A percentile compares a stretch with the other conserved stretches of the same genome.
Conservation (phyloP, 2,329 filamentous ascomycete genomes). For the Stagonosporopsis cucurbitacearum region DNA sequence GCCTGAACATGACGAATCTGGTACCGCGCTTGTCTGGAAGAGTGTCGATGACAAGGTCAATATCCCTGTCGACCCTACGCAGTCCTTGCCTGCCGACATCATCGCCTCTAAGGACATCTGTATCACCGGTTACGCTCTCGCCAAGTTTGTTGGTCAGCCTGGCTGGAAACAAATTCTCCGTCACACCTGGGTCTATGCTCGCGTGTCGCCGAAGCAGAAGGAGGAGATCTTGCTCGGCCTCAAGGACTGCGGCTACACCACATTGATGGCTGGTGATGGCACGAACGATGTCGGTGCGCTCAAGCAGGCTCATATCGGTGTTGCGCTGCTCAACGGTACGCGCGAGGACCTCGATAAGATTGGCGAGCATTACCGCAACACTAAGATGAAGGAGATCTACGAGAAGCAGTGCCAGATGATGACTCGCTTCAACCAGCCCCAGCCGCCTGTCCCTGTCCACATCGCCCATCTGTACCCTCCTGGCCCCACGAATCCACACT, state of each 20-base stretch:
- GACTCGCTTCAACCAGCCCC: slow-evolving; percentile 91
- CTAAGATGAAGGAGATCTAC: slow-evolving; percentile 98
- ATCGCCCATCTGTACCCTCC: slow-evolving; percentile 96
- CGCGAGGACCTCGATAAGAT: slow-evolving; percentile 90
- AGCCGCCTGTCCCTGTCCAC: slow-evolving; percentile 87
- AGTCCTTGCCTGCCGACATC: slow-evolving; percentile 81
- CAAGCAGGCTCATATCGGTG: slow-evolving; percentile 97
- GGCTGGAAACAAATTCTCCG: slow-evolving; percentile 80
- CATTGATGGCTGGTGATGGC: slow-evolving; percentile 97
- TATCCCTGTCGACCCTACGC: slow-evolving; percentile 82
- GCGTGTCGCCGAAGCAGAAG: slow-evolving; percentile 98
- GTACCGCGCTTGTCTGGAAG: slow-evolving; percentile 87
- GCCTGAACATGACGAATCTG: slow-evolving; percentile 84
- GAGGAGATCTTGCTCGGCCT: slow-evolving; percentile 97
- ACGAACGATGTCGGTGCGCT: slow-evolving; percentile 97
- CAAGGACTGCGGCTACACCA: slow-evolving; percentile 97
- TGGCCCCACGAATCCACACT: slow-evolving; percentile 90
- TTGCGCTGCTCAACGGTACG: slow-evolving; percentile 93
- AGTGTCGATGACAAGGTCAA: slow-evolving; percentile 89
- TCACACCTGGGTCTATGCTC: slow-evolving; percentile 96
- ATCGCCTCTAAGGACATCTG: slow-evolving; percentile 88
- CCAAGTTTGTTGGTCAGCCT: slow-evolving; percentile 82
- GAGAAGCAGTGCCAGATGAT: slow-evolving; percentile 94
- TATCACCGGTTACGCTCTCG: slow-evolving; percentile 90
- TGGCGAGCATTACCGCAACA: slow-evolving; percentile 89